Base-by-base conservation (phyloP, 2,329 filamentous ascomycete genomes). In the Fusarium tjaetaba region DNA sequence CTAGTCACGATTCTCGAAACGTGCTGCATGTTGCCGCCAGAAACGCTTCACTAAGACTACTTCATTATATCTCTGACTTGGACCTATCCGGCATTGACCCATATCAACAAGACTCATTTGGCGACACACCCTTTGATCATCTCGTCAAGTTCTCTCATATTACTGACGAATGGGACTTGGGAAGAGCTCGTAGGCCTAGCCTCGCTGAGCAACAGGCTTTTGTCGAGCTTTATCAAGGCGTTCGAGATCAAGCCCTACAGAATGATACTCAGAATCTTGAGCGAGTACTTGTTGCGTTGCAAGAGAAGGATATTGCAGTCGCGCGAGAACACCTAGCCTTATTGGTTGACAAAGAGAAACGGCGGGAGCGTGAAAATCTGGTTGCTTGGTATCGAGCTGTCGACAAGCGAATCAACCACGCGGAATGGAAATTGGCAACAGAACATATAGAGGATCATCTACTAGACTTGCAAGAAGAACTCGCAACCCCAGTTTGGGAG, bases 331-430 rank as follows among this genome's bases (percentile, higher is more conserved):
- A 55, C 2, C 36, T 76, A 0, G 18, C 18, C 0, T 11, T 41
- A 9, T 28, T 76, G 15, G 41, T 43, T 2, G n/a, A 49, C 4
- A 62, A 65, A 14, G 61, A 75, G 34, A 32, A 43, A 15, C 20
- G 53, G 11, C 55, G 68, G 64, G n/a, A 56, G 28, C 26, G 45
- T 1, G 16, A 39, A 6, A 18, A 34, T 1, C 11, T 62, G 15
- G 51, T 61, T 5, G 34, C 32, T 10, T 73, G 71, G 69, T 72
- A 68, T 38, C 55, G 58, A 42, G 74, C 65, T 16, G 52, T 74
- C 9, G 53, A 63, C 42, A 65, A 56, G 22, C 59, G 70, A 41
- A 26, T 74, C 18, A 46, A 57, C 16, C 16, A 51, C 8, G 24
- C 20, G 2, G 58, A 70, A 22, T 62, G 58, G 49, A 49, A 58